phyloP scores from a whole-genome alignment of 176 grass and related monocot genomes.

The Aegilops umbellulata region DNA sequence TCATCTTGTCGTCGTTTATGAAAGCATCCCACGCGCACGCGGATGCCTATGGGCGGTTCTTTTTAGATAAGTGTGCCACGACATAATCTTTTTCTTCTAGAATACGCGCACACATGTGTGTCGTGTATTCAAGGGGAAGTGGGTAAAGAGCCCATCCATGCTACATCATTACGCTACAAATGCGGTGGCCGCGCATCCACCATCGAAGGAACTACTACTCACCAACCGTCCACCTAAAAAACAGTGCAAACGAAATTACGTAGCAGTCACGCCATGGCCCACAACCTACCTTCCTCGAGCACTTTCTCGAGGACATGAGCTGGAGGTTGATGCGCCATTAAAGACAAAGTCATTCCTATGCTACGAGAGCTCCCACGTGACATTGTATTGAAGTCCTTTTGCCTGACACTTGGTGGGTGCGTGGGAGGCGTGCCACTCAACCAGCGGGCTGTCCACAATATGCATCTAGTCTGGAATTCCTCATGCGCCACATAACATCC shows the following conservation, averaged over 20 bases:
- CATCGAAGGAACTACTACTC: background rate
- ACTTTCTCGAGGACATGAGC: background rate
- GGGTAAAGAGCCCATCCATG: background rate
- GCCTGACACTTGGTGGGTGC: background rate
- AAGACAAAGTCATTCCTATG: background rate
- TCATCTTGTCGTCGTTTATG: background rate
- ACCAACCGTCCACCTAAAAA: background rate
- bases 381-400: too few species aligned
- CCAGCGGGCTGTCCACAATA: background rate
- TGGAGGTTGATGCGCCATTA: background rate
- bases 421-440: background rate
- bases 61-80: background rate
- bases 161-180: background rate
- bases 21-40: too few species aligned
- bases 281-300: background rate
- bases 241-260: background rate
- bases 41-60: background rate
- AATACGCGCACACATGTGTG: background rate
- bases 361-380: background rate
- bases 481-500: background rate
- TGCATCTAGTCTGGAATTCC: background rate
- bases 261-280: background rate
- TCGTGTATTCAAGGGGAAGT: background rate
- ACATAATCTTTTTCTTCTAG: background rate
- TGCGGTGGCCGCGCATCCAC: background rate